Conservation (phyloP, 2,329 filamentous ascomycete genomes). For the Exophiala alcalophila region DNA sequence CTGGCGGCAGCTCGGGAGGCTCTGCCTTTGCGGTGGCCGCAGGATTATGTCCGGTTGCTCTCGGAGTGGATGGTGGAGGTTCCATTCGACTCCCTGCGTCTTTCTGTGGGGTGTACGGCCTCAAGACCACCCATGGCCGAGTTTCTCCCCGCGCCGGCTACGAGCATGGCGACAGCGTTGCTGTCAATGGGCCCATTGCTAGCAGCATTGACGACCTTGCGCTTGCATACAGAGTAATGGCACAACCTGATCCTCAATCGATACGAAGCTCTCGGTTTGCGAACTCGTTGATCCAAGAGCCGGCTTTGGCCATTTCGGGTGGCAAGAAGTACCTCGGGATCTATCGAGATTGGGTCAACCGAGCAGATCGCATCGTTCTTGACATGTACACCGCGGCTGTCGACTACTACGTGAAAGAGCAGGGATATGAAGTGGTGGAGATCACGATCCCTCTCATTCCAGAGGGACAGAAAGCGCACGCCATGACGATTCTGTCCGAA, state of each 20-base stretch:
- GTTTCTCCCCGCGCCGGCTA: slow-evolving; percentile 57
- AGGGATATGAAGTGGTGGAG: slow-evolving; percentile 45
- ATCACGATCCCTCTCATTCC: slow-evolving; percentile 57
- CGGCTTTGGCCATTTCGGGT: slow-evolving; percentile 29
- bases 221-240: slow-evolving; percentile 77
- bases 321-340: slow-evolving; percentile 66
- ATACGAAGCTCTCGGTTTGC: slow-evolving; percentile 51
- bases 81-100: slow-evolving; percentile 69
- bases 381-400: slow-evolving; percentile 61
- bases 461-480: slow-evolving; percentile 74
- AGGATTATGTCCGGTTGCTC: slow-evolving; percentile 70
- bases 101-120: slow-evolving; percentile 77
- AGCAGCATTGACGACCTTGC: slow-evolving; percentile 73
- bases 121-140: slow-evolving; percentile 74
- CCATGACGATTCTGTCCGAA: slow-evolving; percentile 73
- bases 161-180: slow-evolving; percentile 59
- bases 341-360: slow-evolving; percentile 65
- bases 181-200: slow-evolving; percentile 72
- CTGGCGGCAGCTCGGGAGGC: slow-evolving; percentile 77
- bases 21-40: slow-evolving; percentile 67
- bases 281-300: slow-evolving; percentile 46
- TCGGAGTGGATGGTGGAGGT: slow-evolving; percentile 74
- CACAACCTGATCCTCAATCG: slow-evolving; percentile 62
- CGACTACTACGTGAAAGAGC: slow-evolving; percentile 46
- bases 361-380: slow-evolving; percentile 62